Percentiles rank a stretch among this genome's conserved stretches.
phyloP scores from a whole-genome alignment of 305 asterid species.

The Fraxinus ornus region DNA sequence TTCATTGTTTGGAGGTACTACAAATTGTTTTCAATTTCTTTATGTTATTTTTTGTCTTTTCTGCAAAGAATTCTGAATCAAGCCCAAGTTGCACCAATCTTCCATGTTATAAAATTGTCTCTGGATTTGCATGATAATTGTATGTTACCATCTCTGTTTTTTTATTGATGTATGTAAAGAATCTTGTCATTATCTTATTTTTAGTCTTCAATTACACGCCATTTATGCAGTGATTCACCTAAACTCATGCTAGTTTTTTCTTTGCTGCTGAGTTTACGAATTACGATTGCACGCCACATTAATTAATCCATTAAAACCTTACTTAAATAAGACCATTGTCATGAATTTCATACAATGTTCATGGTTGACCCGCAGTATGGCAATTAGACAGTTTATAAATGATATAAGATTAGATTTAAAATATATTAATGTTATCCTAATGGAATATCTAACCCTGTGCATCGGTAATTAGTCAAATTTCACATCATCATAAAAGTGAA shows the following conservation, averaged over 20 bases:
- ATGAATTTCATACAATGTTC: conserved; percentile 10
- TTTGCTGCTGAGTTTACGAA: conserved; percentile 19
- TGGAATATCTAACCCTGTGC: conserved; percentile 21
- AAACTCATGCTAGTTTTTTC: conserved; percentile 25
- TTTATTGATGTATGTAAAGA: conserved; percentile 26
- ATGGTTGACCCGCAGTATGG: conserved; percentile 33
- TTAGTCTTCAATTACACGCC: conserved; percentile 15
- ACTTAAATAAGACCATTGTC: conserved; percentile 14
- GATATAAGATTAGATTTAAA: neutral
- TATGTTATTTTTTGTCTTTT: neutral
- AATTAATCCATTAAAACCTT: conserved; percentile 20
- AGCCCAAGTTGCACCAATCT: conserved; percentile 22
- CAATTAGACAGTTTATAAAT: conserved; percentile 20
- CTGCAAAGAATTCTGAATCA: conserved; percentile 8
- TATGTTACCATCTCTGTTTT: neutral
- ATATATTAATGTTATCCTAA: conserved; percentile 10
- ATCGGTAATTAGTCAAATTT: conserved; percentile 20
- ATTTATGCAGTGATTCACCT: conserved; percentile 34
- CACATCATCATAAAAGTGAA: conserved; percentile 19
- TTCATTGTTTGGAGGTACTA: neutral
- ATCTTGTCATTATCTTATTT: conserved; percentile 27
- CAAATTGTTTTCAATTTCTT: neutral
- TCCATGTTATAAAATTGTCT: conserved; percentile 11
- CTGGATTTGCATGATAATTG: conserved; percentile 18
- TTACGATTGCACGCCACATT: conserved; percentile 33